Conservation (phyloP, 495 filamentous ascomycete genomes). For the Hypomontagnella monticulosa region DNA sequence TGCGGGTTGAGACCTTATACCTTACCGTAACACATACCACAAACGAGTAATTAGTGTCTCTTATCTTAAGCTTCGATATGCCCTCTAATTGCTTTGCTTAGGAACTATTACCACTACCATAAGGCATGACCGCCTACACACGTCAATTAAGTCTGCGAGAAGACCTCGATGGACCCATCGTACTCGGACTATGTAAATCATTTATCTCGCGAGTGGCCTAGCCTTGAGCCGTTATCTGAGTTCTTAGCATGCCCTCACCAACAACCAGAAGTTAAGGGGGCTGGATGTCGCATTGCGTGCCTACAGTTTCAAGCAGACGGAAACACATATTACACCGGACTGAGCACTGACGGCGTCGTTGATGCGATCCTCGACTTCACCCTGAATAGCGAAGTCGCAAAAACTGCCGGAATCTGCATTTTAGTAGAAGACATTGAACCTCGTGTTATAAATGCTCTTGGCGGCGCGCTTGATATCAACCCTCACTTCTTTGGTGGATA, state of each 20-base stretch:
- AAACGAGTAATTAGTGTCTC: too few species aligned
- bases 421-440: conserved; percentile 15
- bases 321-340: background rate
- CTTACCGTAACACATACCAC: too few species aligned
- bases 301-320: conserved; percentile 12
- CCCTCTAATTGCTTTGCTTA: too few species aligned
- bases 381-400: background rate
- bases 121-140: too few species aligned
- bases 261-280: background rate
- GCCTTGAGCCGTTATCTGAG: background rate
- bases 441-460: conserved; percentile 1
- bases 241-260: background rate
- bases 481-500: conserved; percentile 20
- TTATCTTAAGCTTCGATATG: too few species aligned
- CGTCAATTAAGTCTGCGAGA: background rate
- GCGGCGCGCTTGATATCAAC: conserved; percentile 12
- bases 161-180: background rate
- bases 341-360: background rate
- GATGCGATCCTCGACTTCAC: background rate
- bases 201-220: background rate
- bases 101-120: too few species aligned
- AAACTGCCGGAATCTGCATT: background rate
- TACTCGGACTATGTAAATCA: conserved; percentile 9
- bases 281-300: background rate
- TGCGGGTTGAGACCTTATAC: too few species aligned